Base-by-base conservation (phyloP, 345 rosid species). In the Citrus mangshanensis region DNA sequence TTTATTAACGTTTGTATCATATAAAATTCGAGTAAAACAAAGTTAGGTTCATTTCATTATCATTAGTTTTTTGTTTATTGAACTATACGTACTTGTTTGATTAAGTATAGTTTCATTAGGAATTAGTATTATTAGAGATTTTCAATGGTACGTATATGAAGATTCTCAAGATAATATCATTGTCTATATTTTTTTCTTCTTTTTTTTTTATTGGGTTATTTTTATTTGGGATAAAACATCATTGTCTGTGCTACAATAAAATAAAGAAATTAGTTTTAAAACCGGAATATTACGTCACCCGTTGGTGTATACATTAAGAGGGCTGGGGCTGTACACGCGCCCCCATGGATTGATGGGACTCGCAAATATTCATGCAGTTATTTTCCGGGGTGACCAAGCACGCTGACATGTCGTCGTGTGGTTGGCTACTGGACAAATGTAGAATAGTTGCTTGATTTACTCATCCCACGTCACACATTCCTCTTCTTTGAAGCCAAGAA, bases 401-500 rank as follows among this genome's bases (percentile, higher is more conserved):
- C 3, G 60, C 56, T 56, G 76, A 63, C 80, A 28, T 81, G 82
- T 63, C 38, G 34, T 34, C 51, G 62, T 34, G 18, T 66, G 19
- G 55, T 34, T 66, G 54, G 72, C 4, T 22, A 8, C 4, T 6
- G 19, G 13, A 14, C 22, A 42, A 4, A 25, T 3, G 7, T 46
- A 9, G 0, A 54, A 34, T n/a, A 59, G 22, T 60, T 9, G 37
- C 24, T 40, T 25, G 38, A 25, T 42, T 16, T 19, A 16, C 40
- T 51, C 62, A 54, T 28, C 19, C 40, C 27, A 71, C 76, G 82
- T 73, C 85, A 72, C 37, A 24, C 37, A 40, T 68, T 68, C 2
- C 38, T 34, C n/a, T 63, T 46, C 21, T 30, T 9, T 4, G 24
- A 75, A 42, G 78, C 56, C 65, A 40, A 58, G 70, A 73, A 68